Conservation (phyloP, 1,139 yeast species). For the Candida glucosophila region DNA sequence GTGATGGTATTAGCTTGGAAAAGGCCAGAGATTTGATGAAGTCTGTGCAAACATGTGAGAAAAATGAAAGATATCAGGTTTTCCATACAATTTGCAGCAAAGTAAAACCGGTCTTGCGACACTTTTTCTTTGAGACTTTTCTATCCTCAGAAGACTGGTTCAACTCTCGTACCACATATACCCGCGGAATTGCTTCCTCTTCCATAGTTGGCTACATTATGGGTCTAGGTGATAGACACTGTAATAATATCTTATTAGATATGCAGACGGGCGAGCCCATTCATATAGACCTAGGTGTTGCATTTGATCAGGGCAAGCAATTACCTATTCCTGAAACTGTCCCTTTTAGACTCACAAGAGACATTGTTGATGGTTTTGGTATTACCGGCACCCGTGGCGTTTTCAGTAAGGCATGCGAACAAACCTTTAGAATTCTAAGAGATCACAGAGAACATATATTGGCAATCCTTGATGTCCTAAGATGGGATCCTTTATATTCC, state of each 20-base stretch:
- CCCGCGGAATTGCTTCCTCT: conserved; percentile 74
- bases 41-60: conserved; percentile 39
- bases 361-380: conserved; percentile 90
- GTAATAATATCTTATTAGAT: conserved; percentile 84
- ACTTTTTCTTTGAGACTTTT: conserved; percentile 66
- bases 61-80: conserved; percentile 36
- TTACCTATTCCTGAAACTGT: conserved; percentile 87
- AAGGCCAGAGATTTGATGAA: conserved; percentile 65
- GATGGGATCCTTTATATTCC: conserved; percentile 87
- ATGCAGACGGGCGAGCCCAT: conserved; percentile 77
- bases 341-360: conserved; percentile 87
- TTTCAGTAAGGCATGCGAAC: conserved; percentile 65
- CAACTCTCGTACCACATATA: conserved; percentile 51
- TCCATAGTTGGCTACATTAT: conserved; percentile 82
- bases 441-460: conserved; percentile 59
- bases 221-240: conserved; percentile 93
- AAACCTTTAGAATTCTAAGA: conserved; percentile 62
- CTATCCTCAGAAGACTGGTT: conserved; percentile 69
- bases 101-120: conserved; percentile 59
- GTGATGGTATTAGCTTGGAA: conserved; percentile 35
- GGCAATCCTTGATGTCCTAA: conserved; percentile 76
- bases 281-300: conserved; percentile 93
- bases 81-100: conserved; percentile 43
- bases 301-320: conserved; percentile 85
- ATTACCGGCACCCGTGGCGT: conserved; percentile 72